These are phyloP conservation scores for Blastocystis hominis DNA, from an alignment of 352 stramenopile genomes.

Conservation along the genomic window DNA sequence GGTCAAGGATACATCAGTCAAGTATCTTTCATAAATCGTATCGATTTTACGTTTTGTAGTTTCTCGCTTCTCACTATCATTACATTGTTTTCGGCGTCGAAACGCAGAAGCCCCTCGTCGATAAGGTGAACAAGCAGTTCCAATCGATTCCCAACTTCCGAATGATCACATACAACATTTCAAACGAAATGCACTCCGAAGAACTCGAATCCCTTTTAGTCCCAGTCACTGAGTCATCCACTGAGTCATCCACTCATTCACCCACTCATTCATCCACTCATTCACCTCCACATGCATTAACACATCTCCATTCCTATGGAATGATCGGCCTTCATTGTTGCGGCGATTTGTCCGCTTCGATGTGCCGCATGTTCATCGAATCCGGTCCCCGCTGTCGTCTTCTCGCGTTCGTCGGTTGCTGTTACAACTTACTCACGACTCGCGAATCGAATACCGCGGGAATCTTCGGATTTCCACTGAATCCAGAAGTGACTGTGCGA, in stretches of 20 bases:
- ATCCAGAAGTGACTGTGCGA: not conserved
- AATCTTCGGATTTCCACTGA: not conserved
- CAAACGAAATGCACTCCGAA: not conserved
- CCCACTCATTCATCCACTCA: too few relatives aligned
- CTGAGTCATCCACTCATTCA: not conserved
- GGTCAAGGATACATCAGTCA: conserved; percentile 27
- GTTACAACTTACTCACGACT: conserved; percentile 39
- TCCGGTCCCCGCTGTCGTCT: not conserved
- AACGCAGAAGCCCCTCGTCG: not conserved
- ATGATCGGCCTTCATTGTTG: conserved; percentile 46
- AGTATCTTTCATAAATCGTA: not conserved
- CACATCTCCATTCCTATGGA: not conserved
- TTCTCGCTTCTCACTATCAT: not conserved
- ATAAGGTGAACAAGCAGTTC: conserved; percentile 32
- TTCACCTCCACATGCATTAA: too few relatives aligned
- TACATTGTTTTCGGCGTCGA: conserved; percentile 42
- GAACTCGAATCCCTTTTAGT: not conserved
- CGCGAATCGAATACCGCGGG: not conserved
- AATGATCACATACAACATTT: conserved; percentile 48
- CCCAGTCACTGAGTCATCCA: not conserved
- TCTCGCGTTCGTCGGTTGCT: conserved; percentile 40
- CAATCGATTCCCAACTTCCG: not conserved
- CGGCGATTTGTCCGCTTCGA: conserved; percentile 40
- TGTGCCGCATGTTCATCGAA: conserved; percentile 47
- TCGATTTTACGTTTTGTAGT: not conserved